phyloP scores from a whole-genome alignment of 306 rosid species.

The Cyamopsis tetragonoloba region DNA sequence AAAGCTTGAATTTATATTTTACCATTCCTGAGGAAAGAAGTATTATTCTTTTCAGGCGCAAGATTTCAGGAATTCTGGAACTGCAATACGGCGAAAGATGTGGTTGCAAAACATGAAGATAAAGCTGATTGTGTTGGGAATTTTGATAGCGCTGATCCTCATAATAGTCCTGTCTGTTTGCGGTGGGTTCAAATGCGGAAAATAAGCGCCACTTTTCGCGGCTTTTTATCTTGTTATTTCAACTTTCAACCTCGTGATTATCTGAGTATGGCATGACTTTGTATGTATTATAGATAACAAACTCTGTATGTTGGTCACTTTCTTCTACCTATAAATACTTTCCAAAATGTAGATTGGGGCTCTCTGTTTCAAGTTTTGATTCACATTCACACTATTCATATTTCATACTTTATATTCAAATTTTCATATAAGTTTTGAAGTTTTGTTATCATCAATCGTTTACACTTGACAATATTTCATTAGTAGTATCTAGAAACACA shows the following conservation, averaged over 20 bases:
- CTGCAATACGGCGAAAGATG: slow-evolving; percentile 92
- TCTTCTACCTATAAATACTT: slow-evolving; percentile 26
- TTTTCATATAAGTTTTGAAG: too few species aligned
- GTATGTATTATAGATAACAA: slow-evolving; percentile 42
- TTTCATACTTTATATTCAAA: too few species aligned
- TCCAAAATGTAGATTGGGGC: slow-evolving; percentile 8
- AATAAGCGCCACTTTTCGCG: slow-evolving; percentile 34
- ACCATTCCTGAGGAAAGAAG: background rate
- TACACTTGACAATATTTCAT: too few species aligned
- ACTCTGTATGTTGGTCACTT: slow-evolving; percentile 19
- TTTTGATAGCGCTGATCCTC: slow-evolving; percentile 83
- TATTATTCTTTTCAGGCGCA: too few species aligned
- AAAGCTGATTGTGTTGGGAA: slow-evolving; percentile 90
- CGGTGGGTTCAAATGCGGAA: slow-evolving; percentile 74
- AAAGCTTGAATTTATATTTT: background rate
- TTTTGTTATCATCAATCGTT: too few species aligned
- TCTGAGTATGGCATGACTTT: slow-evolving; percentile 43
- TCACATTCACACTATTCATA: background rate
- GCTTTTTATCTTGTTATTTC: slow-evolving; percentile 26
- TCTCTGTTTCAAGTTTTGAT: slow-evolving; percentile 13
- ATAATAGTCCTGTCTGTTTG: slow-evolving; percentile 84
- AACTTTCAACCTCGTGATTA: slow-evolving; percentile 33
- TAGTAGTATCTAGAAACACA: too few species aligned
- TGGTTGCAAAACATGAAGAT: slow-evolving; percentile 99
- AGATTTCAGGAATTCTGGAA: slow-evolving; percentile 76